phyloP scores from a whole-genome alignment of 345 rosid species.

The Carallia brachiata region DNA sequence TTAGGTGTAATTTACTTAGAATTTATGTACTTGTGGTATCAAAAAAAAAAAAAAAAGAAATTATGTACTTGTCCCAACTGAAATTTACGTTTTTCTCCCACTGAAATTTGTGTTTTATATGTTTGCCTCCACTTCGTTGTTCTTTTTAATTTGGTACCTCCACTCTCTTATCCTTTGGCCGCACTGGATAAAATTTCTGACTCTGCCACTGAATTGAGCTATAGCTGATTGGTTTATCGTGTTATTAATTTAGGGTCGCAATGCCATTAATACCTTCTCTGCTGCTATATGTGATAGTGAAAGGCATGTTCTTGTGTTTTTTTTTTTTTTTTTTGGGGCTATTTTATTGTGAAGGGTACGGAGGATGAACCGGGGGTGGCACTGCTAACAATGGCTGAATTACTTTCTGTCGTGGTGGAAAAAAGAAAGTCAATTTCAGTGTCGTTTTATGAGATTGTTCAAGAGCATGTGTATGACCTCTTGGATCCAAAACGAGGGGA shows the following conservation, averaged over 20 bases:
- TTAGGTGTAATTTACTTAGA: too few species aligned
- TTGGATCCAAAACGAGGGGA: slow-evolving; percentile 42
- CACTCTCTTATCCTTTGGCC: too few species aligned
- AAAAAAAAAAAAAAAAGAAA: too few species aligned
- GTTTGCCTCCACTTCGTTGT: too few species aligned
- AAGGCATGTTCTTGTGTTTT: not conserved
- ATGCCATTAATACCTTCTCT: not conserved
- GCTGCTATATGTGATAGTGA: not conserved
- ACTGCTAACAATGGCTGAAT: slow-evolving; percentile 39
- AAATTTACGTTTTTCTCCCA: too few species aligned
- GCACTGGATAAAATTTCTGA: too few species aligned
- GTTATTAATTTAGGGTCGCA: too few species aligned
- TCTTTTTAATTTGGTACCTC: too few species aligned
- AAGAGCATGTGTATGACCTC: slow-evolving; percentile 54
- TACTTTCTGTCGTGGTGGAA: slow-evolving; percentile 44
- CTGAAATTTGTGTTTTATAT: too few species aligned
- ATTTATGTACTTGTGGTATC: too few species aligned
- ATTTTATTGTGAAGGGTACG: slow-evolving; percentile 43
- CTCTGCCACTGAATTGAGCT: too few species aligned
- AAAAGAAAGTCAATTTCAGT: slow-evolving; percentile 31
- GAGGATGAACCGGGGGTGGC: slow-evolving; percentile 54
- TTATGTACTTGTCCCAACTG: too few species aligned
- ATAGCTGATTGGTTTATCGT: not conserved
- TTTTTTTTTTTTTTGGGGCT: not conserved
- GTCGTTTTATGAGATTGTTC: slow-evolving; percentile 53